Evolutionary conservation across 176 grass and related monocot species (phyloP).

Genomic region (Oryza coarctata): DNA sequence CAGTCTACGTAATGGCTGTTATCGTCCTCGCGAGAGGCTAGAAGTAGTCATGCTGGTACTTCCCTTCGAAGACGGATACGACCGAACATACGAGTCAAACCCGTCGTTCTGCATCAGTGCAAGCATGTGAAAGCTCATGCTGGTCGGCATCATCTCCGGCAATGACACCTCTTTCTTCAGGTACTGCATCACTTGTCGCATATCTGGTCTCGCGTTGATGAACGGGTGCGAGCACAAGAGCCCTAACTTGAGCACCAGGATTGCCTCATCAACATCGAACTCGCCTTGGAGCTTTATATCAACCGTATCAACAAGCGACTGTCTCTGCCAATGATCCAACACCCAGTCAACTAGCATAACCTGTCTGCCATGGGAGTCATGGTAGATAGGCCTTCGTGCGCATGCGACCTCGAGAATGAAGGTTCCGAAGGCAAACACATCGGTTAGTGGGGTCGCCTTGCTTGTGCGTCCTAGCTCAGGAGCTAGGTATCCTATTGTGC

Average conservation of each 20-base stretch:
- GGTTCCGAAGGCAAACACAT: conserved; percentile 38
- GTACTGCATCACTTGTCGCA: too few relatives aligned
- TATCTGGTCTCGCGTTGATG: too few relatives aligned
- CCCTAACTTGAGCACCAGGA: neutral
- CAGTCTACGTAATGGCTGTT: too few relatives aligned
- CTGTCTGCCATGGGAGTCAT: neutral
- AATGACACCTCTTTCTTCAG: too few relatives aligned
- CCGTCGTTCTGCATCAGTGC: neutral
- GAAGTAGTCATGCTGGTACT: too few relatives aligned
- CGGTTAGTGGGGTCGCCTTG: conserved; percentile 21
- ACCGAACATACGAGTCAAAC: neutral
- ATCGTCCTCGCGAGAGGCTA: neutral
- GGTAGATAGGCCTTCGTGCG: neutral
- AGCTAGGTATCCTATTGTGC: conserved; percentile 47
- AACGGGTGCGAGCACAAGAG: neutral
- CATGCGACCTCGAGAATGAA: conserved; percentile 32
- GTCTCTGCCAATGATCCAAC: neutral
- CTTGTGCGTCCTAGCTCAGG: conserved; percentile 35
- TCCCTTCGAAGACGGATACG: neutral
- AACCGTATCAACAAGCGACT: neutral
- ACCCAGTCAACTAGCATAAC: conserved; percentile 27
- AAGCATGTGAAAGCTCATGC: neutral
- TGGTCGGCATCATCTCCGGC: too few relatives aligned
- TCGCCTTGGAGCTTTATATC: neutral
- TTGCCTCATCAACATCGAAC: neutral